Base-by-base conservation (phyloP, 2,329 filamentous ascomycete genomes). In the Colletotrichum tanaceti region DNA sequence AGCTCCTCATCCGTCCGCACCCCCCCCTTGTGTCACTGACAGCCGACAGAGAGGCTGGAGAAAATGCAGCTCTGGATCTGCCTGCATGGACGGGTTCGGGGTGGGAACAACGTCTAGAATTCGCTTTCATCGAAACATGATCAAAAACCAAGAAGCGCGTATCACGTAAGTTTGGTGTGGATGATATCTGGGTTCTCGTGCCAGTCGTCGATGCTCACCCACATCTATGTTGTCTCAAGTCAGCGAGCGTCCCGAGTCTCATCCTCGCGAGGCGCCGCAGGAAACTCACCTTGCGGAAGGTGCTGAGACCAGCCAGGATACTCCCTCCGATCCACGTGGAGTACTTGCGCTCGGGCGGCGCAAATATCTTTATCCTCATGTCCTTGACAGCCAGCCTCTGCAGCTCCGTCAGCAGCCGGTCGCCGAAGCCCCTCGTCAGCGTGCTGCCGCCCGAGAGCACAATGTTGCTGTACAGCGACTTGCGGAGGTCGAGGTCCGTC, bases 121-220 rank as follows among this genome's bases (percentile, higher is more conserved):
- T 47, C 43, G 44, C 49, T 55, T 35, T 52, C 59, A 32, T 46
- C 43, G 20, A 18, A 66, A 58, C 55, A 50, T 35, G 32, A 61
- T 50, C 41, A 7, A 18, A 43, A 58, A 59, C 53, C 32, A 66
- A 35, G 7, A 14, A 49, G 38, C 41, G 39, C 66, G 38, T 65
- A 53, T 81, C 86, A 98, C 76, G 93, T 94, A 81, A 98, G 97
- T 82, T 97, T 98, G 77, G 93, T 96, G 82, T 98, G 95, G 78
- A 99, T 98, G 75, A 99, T 96, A 77, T 99, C 95, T 20, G 96
- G 96, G 78, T 99, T 97, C 86, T 99, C 96, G 79, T 99, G 96
- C 96, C 96, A 99, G 85, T 99, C 96, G 78, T 98, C 96, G 78
- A 97, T 95, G 82, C 94, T 97, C 77, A 99, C 96, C 94, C 96